phyloP scores from a whole-genome alignment of 2,329 filamentous ascomycete species.

The Aspergillus melleus region DNA sequence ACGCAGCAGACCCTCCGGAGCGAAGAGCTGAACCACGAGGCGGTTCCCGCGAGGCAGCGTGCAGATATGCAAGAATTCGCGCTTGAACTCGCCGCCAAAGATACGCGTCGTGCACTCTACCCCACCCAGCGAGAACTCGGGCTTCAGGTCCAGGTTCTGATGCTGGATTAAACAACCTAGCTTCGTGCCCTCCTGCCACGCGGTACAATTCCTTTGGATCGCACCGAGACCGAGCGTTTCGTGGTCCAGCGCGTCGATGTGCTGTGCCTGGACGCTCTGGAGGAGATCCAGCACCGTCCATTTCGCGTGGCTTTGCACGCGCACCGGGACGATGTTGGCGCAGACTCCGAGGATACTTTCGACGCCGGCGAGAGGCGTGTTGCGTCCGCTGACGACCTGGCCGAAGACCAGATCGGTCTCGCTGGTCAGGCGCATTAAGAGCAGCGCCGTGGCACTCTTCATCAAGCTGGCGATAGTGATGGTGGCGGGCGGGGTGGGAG shows the following conservation, averaged over 20 bases:
- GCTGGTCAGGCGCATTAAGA: background rate
- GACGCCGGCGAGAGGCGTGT: background rate
- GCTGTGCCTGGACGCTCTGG: background rate
- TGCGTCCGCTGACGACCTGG: background rate
- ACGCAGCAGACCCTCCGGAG: too few species aligned
- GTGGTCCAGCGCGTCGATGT: background rate
- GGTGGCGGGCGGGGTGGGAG: background rate
- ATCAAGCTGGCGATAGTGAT: background rate
- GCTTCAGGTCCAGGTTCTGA: too few species aligned
- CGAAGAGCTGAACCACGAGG: too few species aligned
- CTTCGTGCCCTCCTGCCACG: too few species aligned
- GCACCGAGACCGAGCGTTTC: background rate
- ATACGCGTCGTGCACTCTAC: too few species aligned
- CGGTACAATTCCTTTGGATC: too few species aligned
- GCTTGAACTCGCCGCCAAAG: too few species aligned
- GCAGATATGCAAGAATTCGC: too few species aligned
- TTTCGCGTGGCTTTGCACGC: background rate
- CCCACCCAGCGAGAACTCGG: too few species aligned
- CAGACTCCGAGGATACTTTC: background rate
- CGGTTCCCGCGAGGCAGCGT: too few species aligned
- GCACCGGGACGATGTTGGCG: background rate
- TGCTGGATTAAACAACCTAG: too few species aligned
- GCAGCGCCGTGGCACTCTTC: background rate
- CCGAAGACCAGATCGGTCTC: background rate
- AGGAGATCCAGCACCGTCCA: background rate